Conservation (phyloP, 2,329 filamentous ascomycete species). For the Monilinia laxa region DNA sequence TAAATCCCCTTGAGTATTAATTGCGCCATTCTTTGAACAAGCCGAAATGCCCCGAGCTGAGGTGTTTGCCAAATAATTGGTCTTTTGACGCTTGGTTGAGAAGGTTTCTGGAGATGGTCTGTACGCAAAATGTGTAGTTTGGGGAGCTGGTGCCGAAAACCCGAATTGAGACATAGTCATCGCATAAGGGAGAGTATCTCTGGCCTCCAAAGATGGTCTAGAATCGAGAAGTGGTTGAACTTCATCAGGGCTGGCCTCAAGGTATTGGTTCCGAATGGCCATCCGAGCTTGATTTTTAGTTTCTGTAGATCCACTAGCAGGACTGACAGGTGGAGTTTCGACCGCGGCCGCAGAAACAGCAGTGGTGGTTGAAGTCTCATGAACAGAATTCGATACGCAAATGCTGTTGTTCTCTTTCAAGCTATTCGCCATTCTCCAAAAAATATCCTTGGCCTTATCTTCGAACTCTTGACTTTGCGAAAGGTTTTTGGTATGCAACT, state of each 20-base stretch:
- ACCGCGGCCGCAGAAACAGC: not conserved
- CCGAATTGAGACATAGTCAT: too few species aligned
- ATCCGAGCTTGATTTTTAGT: not conserved
- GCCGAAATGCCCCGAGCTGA: not conserved
- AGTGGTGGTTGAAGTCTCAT: not conserved
- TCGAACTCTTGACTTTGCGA: not conserved
- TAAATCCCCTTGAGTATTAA: not conserved
- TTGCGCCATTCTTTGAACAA: not conserved
- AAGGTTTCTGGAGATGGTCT: not conserved
- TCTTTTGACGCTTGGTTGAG: slow-evolving; percentile 3
- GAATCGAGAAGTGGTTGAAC: not conserved
- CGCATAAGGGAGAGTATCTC: not conserved
- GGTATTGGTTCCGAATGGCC: not conserved
- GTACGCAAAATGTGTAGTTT: not conserved
- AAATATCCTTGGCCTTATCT: not conserved
- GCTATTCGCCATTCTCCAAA: not conserved
- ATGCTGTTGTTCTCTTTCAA: not conserved
- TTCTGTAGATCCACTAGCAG: not conserved
- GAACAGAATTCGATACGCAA: not conserved
- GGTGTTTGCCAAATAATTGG: not conserved
- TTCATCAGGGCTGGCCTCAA: not conserved
- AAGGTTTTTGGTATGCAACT: not conserved
- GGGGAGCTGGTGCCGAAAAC: not conserved
- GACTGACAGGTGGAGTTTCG: not conserved
- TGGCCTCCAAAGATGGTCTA: not conserved